Percentiles rank a stretch among this genome's conserved stretches.
phyloP scores from a whole-genome alignment of 192 early-diverging fungal genomes.

The Chytriomyces confervae region DNA sequence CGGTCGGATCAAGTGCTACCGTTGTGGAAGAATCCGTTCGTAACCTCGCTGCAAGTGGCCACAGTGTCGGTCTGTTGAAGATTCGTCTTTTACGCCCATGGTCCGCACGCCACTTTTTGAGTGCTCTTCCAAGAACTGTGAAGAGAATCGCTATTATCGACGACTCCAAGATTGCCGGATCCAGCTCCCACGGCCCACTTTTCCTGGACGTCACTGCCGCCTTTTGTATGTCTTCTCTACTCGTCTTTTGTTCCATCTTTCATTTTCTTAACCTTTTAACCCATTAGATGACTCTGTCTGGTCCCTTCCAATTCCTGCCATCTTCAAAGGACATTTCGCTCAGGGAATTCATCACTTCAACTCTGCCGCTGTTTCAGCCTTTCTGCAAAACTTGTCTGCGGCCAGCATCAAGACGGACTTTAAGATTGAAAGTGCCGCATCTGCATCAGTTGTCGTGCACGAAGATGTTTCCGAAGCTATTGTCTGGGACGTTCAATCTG shows the following conservation, averaged over 20 bases:
- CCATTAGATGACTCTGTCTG: constrained; percentile 50
- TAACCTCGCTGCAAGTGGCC: constrained; percentile 37
- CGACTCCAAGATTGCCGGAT: constrained; percentile 54
- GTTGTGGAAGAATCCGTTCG: constrained; percentile 61
- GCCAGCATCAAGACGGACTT: constrained; percentile 42
- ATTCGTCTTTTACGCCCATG: constrained; percentile 86
- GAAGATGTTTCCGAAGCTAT: constrained; percentile 51
- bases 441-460: constrained; percentile 14
- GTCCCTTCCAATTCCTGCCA: constrained; percentile 48
- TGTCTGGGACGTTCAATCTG: constrained; percentile 64
- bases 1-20: constrained; percentile 68
- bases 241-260: background rate
- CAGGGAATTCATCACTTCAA: constrained; percentile 37
- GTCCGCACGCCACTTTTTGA: constrained; percentile 74
- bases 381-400: constrained; percentile 41
- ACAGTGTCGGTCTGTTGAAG: constrained; percentile 71
- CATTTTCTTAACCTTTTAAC: background rate
- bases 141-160: constrained; percentile 79
- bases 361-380: constrained; percentile 42
- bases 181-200: constrained; percentile 66
- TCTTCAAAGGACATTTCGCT: constrained; percentile 44
- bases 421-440: constrained; percentile 23
- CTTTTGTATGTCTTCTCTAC: constrained; percentile 42
- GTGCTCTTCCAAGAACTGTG: constrained; percentile 68
- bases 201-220: constrained; percentile 77